Percentiles rank a stretch among this genome's conserved stretches.
Evolutionary conservation across 2,329 filamentous ascomycete species (phyloP).

Genomic region (Pseudogymnoascus sp.): DNA sequence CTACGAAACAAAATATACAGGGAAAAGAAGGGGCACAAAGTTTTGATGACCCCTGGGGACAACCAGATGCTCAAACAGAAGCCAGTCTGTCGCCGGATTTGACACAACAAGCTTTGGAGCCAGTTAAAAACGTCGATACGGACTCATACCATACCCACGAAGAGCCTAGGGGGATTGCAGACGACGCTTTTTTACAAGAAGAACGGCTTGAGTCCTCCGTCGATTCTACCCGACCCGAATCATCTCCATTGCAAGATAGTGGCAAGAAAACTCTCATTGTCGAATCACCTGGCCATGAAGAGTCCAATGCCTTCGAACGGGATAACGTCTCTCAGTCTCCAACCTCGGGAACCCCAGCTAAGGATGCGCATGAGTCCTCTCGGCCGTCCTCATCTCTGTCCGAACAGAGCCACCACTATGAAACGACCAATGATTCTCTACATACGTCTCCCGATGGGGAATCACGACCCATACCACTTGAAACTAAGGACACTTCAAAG

Average conservation of each 20-base stretch:
- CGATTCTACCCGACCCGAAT: background rate
- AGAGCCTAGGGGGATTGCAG: background rate
- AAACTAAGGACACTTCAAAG: slow-evolving; percentile 17
- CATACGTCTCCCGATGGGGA: slow-evolving; percentile 28
- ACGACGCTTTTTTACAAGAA: background rate
- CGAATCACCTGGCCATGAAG: background rate
- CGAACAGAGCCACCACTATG: slow-evolving; percentile 23
- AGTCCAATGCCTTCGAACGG: background rate
- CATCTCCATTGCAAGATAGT: background rate
- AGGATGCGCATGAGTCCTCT: slow-evolving; percentile 16
- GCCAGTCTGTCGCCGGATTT: background rate
- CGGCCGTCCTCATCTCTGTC: slow-evolving; percentile 24
- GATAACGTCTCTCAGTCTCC: background rate
- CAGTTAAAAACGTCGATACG: background rate
- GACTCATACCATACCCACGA: background rate
- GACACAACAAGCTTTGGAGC: background rate
- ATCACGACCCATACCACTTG: slow-evolving; percentile 14
- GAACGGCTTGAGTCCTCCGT: background rate
- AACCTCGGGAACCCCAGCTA: slow-evolving; percentile 8
- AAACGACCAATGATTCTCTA: slow-evolving; percentile 22
- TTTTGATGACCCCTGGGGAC: background rate
- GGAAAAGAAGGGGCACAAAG: background rate
- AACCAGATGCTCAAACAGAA: background rate
- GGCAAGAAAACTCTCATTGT: background rate
- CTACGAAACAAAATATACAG: background rate